Conservation (phyloP, 208 protist genomes). For the Vickermania spadyakhi region DNA sequence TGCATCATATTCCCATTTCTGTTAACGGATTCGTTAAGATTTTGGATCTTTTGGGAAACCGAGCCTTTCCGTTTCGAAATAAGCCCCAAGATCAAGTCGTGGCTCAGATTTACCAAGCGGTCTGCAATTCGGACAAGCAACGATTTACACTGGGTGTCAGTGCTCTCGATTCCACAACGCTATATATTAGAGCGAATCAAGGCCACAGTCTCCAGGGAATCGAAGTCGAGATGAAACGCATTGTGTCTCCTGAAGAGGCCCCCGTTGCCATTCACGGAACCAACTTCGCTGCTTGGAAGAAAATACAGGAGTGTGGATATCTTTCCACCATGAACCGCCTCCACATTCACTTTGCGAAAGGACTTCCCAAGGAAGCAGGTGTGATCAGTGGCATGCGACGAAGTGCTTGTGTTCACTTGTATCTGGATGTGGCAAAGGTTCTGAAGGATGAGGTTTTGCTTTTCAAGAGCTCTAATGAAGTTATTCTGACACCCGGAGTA, state of each 20-base stretch:
- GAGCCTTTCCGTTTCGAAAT: slow-evolving; percentile 4
- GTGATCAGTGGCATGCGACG: slow-evolving; percentile 87
- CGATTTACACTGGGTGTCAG: slow-evolving; percentile 58
- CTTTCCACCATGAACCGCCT: slow-evolving; percentile 72
- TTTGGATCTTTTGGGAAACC: slow-evolving; percentile 30
- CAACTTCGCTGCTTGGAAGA: slow-evolving; percentile 38
- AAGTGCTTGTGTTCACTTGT: slow-evolving; percentile 54
- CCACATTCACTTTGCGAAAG: slow-evolving; percentile 89
- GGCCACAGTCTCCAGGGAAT: slow-evolving; percentile 68
- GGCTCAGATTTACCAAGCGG: slow-evolving; percentile 28
- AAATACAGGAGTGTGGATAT: slow-evolving; percentile 60
- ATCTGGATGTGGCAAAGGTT: slow-evolving; percentile 50
- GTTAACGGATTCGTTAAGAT: slow-evolving; percentile 50
- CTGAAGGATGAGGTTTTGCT: slow-evolving; percentile 65
- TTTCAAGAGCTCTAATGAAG: slow-evolving; percentile 73
- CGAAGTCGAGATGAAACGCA: slow-evolving; percentile 32
- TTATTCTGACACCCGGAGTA: slow-evolving; percentile 78
- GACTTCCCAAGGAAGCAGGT: slow-evolving; percentile 21
- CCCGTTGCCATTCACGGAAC: slow-evolving; percentile 75
- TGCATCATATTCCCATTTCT: slow-evolving; percentile 37
- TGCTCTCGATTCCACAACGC: slow-evolving; percentile 6
- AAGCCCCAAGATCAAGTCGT: slow-evolving; percentile 8
- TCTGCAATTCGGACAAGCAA: slow-evolving; percentile 61
- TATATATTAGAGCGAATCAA: slow-evolving; percentile 77
- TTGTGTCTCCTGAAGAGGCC: slow-evolving; percentile 25